Evolutionary conservation across 352 stramenopile genomes (phyloP), one percentile per base, ranked within the genome.

Genomic region (Salisapilia sapeloensis): DNA sequence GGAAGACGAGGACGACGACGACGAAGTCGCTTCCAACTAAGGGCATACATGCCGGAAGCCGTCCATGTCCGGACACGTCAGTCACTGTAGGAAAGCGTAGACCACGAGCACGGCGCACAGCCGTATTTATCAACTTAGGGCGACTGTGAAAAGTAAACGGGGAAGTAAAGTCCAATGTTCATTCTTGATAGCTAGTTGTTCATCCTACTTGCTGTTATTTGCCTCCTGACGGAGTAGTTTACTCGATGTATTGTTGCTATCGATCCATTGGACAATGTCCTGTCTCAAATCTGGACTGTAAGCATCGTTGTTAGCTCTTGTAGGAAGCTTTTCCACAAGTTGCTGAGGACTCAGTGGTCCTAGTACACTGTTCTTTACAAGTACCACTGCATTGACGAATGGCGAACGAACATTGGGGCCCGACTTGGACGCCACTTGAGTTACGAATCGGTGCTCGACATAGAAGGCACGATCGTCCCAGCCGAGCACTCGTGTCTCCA

Each of bases 301-400:
- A 12, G 51, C 21, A 22, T 74, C 58, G 14, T 54, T 45, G 0
- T 38, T 20, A 11, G 50, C 40, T 9, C 57, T 38, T 2, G 30
- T 45, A 8, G 52, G 53, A 10, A 86, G 51, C 48, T 65, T 75
- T n/a, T 54, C 50, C 4, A 91, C 47, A 35, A 91, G 51, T 29
- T 78, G 53, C 15, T 48, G 33, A 2, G 72, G 76, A 14, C 40
- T 55, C 4, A 82, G 46, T n/a, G 50, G 41, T 6, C 76, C 76
- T 12, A 91, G 31, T 28, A 89, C 72, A 4, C 45, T 76, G 54
- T 91, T 91, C 59, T 91, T 91, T 14, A 89, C 76, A n/a, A 87
- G 38, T 17, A 89, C 51, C 35, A 91, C 67, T n/a, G 72, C 72
- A 40, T 91, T 69, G 14, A 91, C 54, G 44, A 91, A 91, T n/a